Percentiles rank a stretch among this genome's conserved stretches.
Evolutionary conservation across 352 stramenopile species (phyloP).

Genomic region (Thraustotheca clavata): DNA sequence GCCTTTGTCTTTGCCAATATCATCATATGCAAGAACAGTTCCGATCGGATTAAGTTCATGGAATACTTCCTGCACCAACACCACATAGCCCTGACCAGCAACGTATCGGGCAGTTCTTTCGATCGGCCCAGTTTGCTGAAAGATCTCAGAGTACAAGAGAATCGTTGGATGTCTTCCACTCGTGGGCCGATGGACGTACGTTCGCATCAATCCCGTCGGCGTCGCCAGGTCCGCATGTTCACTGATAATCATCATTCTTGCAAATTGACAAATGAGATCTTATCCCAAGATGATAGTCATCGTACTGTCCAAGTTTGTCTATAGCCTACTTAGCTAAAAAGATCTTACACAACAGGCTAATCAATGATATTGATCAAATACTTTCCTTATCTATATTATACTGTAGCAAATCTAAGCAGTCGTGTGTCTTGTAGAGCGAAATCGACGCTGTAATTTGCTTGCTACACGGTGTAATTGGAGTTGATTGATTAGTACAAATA

Average conservation of each 20-base stretch:
- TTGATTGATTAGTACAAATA: conserved; percentile 77
- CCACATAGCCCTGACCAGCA: conserved; percentile 12
- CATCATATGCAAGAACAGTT: conserved; percentile 19
- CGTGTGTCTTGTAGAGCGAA: conserved; percentile 28
- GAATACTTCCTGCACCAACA: conserved; percentile 4
- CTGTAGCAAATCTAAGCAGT: too few species aligned
- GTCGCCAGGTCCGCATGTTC: conserved; percentile 5
- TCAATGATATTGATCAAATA: too few species aligned
- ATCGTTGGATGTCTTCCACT: background rate
- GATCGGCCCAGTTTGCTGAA: conserved; percentile 13
- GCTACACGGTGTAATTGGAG: conserved; percentile 58
- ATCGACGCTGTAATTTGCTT: conserved; percentile 65
- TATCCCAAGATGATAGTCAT: too few species aligned
- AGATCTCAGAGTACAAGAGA: conserved; percentile 19
- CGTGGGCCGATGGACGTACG: conserved; percentile 2
- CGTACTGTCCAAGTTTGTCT: too few species aligned
- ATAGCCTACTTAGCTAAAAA: too few species aligned
- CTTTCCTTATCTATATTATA: too few species aligned
- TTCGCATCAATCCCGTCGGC: conserved; percentile 3
- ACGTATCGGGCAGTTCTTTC: conserved; percentile 5
- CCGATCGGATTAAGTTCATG: conserved; percentile 11
- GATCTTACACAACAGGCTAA: too few species aligned
- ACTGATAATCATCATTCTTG: conserved; percentile 1
- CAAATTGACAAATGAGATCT: background rate
- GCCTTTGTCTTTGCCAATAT: conserved; percentile 6